These are phyloP conservation scores for Heritiera littoralis DNA, from an alignment of 345 rosid species.

Conservation along the genomic window DNA sequence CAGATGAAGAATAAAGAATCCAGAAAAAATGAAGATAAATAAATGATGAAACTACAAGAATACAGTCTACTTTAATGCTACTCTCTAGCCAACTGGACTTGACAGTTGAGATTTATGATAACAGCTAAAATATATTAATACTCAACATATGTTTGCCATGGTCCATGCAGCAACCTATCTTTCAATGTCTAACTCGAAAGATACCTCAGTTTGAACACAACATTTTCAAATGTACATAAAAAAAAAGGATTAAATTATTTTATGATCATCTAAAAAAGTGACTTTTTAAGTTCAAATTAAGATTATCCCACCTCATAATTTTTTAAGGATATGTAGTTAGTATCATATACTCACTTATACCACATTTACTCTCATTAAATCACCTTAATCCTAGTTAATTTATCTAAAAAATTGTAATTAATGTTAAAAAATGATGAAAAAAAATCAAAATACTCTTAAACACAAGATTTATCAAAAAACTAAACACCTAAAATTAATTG, in stretches of 20 bases:
- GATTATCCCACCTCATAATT: too few relatives aligned
- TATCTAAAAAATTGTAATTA: too few relatives aligned
- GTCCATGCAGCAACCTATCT: slow-evolving; percentile 12
- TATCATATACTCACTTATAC: too few relatives aligned
- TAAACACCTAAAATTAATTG: too few relatives aligned
- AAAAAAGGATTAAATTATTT: not conserved
- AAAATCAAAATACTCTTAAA: too few relatives aligned
- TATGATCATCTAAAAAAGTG: too few relatives aligned
- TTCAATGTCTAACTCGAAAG: not conserved
- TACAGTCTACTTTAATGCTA: not conserved
- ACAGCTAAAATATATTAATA: not conserved
- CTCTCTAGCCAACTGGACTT: slow-evolving; percentile 1
- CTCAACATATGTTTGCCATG: not conserved
- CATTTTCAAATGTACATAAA: not conserved
- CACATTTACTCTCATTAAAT: too few relatives aligned
- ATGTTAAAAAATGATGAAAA: too few relatives aligned
- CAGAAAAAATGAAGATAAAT: slow-evolving; percentile 6
- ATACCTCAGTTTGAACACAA: not conserved
- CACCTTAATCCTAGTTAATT: too few relatives aligned
- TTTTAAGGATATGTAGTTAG: too few relatives aligned
- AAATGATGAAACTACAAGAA: slow-evolving; percentile 2
- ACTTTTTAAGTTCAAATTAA: too few relatives aligned
- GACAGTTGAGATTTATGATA: not conserved
- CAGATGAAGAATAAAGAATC: not conserved
- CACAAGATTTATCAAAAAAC: too few relatives aligned